A percentile compares a stretch with the other conserved stretches of the same genome.
Conservation (phyloP, 108 stramenopile species). For the Cyclotella atomus region DNA sequence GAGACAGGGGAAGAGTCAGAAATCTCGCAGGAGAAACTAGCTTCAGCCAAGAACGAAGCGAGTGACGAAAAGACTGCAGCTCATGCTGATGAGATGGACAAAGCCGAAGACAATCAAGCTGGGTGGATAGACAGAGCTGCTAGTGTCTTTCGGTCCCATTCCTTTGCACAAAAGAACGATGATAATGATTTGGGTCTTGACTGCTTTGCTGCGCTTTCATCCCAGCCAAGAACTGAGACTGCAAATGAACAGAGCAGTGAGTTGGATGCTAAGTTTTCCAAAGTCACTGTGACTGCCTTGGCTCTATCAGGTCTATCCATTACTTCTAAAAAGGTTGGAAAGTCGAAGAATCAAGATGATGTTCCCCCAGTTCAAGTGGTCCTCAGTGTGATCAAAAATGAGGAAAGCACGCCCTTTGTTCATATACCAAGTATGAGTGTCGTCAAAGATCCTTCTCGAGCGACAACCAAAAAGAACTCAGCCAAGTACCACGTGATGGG, state of each 20-base stretch:
- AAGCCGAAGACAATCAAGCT: not conserved
- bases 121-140: not conserved
- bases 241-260: not conserved
- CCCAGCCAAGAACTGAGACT: not conserved
- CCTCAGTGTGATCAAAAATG: not conserved
- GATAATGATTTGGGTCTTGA: not conserved
- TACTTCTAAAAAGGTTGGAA: not conserved
- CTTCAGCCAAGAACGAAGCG: no score
- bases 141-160: not conserved
- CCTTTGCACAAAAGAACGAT: not conserved
- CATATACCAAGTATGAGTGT: constrained; percentile 1
- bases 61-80: no score
- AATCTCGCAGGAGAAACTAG: no score
- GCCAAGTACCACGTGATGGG: constrained; percentile 4
- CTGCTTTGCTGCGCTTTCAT: not conserved
- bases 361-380: constrained; percentile 5
- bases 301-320: constrained; percentile 3
- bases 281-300: not conserved
- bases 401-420: not conserved
- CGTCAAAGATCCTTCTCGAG: not conserved
- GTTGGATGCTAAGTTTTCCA: not conserved
- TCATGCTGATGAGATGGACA: not conserved
- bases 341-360: not conserved
- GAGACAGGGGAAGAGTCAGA: not conserved
- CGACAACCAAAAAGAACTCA: not conserved